Base-by-base conservation (phyloP, 2,329 filamentous ascomycete species). In the Pestalotiopsis sp. region DNA sequence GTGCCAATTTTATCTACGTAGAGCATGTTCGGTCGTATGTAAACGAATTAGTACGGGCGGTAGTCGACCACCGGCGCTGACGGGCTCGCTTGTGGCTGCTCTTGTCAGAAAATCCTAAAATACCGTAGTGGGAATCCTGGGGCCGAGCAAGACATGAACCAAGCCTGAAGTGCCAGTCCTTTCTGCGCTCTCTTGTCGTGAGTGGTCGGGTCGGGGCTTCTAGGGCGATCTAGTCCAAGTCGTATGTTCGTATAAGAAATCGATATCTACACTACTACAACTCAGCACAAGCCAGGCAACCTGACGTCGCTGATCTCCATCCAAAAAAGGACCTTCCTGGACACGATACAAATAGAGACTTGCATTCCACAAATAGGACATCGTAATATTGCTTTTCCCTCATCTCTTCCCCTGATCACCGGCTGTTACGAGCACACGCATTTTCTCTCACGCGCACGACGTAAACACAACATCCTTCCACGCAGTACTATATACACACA, bases 281-380 rank as follows among this genome's bases (percentile, higher is more conserved):
- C n/a, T 52, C 45, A 61, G 59, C 59, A 61, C 36, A 62, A 31
- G 38, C 59, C 59, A 62, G 27, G n/a, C 17, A n/a, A 62, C 59
- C 38, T 62, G 59, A 62, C 59, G 36, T 62, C 17, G 59, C 36
- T 62, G 59, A 36, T 62, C 59, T 40, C 59, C 27, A 20, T 40
- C 27, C 38, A n/a, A 62, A 62, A 36, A 40, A 62, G 31, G 59
- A 12, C 27, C n/a, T 59, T 25, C 12, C 45, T 20, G 31, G 36
- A 40, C 20, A 17, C 59, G n/a, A 64, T 64, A 64, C 61, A 64
- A 45, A 64, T 64, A 64, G 61, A 49, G 3, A 7, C 31, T 40
- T 49, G 38, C 61, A 64, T 64, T 64, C 61, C 61, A 49, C 61
- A 49, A 52, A 27, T 4, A 9, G n/a, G 4, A 52, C 17, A 52